Evolutionary conservation across 345 rosid genomes (phyloP).

Genomic region (Psidium friedrichsthalianum): DNA sequence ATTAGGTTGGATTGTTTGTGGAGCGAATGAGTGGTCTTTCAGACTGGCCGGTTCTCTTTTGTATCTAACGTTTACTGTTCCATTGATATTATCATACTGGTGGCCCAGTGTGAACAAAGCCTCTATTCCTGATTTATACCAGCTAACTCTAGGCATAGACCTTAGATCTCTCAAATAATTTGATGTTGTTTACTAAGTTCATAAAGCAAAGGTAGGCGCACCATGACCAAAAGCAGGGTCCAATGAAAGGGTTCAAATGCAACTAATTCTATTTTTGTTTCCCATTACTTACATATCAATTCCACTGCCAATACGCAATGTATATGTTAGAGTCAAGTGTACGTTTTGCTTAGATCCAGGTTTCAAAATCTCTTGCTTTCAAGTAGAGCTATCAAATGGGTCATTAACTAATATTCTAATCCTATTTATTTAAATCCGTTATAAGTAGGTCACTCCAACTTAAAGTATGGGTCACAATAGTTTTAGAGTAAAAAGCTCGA

Average conservation of each 20-base stretch:
- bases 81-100: background rate
- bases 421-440: too few relatives aligned
- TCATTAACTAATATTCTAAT: too few relatives aligned
- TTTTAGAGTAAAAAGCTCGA: too few relatives aligned
- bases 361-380: background rate
- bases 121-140: background rate
- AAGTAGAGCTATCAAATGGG: background rate
- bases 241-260: background rate
- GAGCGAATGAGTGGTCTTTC: background rate
- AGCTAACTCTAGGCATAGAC: background rate
- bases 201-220: background rate
- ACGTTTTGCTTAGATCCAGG: background rate
- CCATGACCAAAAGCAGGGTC: background rate
- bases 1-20: background rate
- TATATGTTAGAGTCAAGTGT: background rate
- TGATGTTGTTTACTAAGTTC: background rate
- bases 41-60: background rate
- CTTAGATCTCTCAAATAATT: background rate
- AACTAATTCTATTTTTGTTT: background rate
- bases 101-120: background rate
- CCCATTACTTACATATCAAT: background rate
- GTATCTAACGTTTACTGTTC: background rate
- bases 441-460: too few relatives aligned
- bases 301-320: background rate
- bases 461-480: too few relatives aligned